Evolutionary conservation across 441 rosid genomes (phyloP), one percentile per base, ranked within the genome.

Genomic region (Brassica hybrid): DNA sequence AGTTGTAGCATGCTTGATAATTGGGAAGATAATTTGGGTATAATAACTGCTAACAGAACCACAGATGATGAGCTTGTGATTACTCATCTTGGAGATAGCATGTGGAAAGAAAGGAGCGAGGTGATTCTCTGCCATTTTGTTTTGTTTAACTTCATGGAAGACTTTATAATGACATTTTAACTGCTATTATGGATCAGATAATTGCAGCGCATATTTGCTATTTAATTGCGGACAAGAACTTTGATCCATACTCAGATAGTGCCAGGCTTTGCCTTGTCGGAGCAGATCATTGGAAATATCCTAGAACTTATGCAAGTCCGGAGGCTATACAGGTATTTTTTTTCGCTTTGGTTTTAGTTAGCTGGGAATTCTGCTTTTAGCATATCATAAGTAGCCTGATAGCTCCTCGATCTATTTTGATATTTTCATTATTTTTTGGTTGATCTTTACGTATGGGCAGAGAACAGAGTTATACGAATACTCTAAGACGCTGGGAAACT

Each of bases 21-120:
- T 52, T 96, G 99, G 99, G 99, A 94, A 80, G 97, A 96, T 78
- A 96, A 96, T 84, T 87, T 96, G 86, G 98, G 97, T 73, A 87
- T 92, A 43, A 94, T 96, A 80, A 86, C 98, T 81, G 99, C 98
- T 72, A 96, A 96, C 83, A 89, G 99, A 82, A 96, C 98, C 62
- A 84, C 92, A 77, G 97, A 87, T 82, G 98, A 96, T 57, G 99
- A 94, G 74, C 97, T 92, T 82, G 99, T 96, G 79, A 86, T 96
- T 68, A 85, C 91, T 70, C 99, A 96, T 83, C 98, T 96, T 27
- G 99, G 99, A 64, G 99, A 96, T 88, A 88, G 94, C 86, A 74
- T 96, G 65, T 96, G 97, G 99, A 96, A 87, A 90, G 99, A 96
- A 71, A 86, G 90, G 82, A 88, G 97, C 82, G 97, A 94, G 98